Conservation (phyloP, 495 filamentous ascomycete species). For the Letharia columbiana region DNA sequence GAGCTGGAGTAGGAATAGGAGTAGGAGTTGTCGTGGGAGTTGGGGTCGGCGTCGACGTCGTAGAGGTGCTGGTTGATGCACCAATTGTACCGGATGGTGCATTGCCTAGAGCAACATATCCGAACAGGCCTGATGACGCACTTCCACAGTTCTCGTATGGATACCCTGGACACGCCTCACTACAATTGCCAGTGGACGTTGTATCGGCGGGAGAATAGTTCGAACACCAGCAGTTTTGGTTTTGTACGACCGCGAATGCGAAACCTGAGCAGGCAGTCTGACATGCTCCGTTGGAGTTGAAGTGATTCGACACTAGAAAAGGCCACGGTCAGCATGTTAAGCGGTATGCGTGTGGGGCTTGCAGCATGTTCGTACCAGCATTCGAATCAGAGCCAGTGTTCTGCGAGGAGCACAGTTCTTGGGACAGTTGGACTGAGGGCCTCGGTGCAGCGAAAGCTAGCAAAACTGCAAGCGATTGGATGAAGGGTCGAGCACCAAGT, state of each 20-base stretch:
- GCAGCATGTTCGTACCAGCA: slow-evolving; percentile 26
- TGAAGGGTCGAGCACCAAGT: not conserved
- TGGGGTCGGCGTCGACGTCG: slow-evolving; percentile 4
- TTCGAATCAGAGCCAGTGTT: slow-evolving; percentile 39
- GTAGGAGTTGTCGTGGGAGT: slow-evolving; percentile 2
- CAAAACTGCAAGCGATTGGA: slow-evolving; percentile 5
- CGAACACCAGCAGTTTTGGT: slow-evolving; percentile 65
- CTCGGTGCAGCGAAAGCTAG: slow-evolving; percentile 17
- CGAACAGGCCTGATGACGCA: slow-evolving; percentile 43
- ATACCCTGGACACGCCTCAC: slow-evolving; percentile 57
- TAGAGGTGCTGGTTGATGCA: slow-evolving; percentile 17
- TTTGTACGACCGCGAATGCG: slow-evolving; percentile 61
- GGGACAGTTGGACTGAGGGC: slow-evolving; percentile 22
- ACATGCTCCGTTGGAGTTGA: slow-evolving; percentile 61
- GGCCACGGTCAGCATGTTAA: not conserved
- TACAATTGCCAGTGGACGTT: slow-evolving; percentile 40
- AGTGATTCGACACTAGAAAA: slow-evolving; percentile 42
- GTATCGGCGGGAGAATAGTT: slow-evolving; percentile 52
- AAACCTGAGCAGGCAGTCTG: slow-evolving; percentile 46
- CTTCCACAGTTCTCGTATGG: slow-evolving; percentile 56
- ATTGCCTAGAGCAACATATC: slow-evolving; percentile 45
- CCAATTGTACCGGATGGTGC: slow-evolving; percentile 43
- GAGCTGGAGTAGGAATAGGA: not conserved
- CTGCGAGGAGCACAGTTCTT: slow-evolving; percentile 38
- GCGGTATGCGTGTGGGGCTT: too few relatives aligned